Evolutionary conservation across 2,329 filamentous ascomycete species (phyloP).

Genomic region (Triangularia setosa): DNA sequence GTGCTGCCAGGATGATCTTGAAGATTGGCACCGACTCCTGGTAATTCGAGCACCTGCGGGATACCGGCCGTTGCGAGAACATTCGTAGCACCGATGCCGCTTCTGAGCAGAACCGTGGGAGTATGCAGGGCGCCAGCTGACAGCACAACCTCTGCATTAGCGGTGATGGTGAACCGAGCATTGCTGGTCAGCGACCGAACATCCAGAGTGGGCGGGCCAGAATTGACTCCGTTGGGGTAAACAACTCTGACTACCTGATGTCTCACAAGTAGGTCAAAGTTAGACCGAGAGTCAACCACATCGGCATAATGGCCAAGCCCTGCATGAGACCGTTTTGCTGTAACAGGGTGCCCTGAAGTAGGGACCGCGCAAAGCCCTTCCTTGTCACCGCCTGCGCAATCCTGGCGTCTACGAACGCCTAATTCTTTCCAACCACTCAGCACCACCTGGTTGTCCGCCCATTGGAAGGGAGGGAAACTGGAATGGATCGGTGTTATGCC

Average conservation of each 20-base stretch:
- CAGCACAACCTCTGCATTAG: slow-evolving; percentile 37
- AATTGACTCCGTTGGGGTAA: slow-evolving; percentile 13
- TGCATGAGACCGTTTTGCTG: slow-evolving; percentile 29
- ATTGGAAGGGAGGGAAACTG: slow-evolving; percentile 33
- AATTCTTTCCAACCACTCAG: slow-evolving; percentile 24
- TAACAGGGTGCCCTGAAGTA: slow-evolving; percentile 29
- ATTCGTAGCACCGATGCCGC: slow-evolving; percentile 36
- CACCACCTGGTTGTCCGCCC: slow-evolving; percentile 27
- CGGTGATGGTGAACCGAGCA: slow-evolving; percentile 16
- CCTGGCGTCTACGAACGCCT: slow-evolving; percentile 24
- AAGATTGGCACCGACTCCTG: slow-evolving; percentile 53
- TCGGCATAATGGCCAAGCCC: slow-evolving; percentile 31
- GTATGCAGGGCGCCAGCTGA: slow-evolving; percentile 40
- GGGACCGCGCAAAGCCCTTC: slow-evolving; percentile 32
- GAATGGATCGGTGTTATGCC: slow-evolving; percentile 31
- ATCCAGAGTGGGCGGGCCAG: slow-evolving; percentile 19
- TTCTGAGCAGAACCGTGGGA: slow-evolving; percentile 40
- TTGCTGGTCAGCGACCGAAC: slow-evolving; percentile 22
- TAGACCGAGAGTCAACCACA: slow-evolving; percentile 21
- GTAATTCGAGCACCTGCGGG: slow-evolving; percentile 49
- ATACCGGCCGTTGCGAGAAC: slow-evolving; percentile 42
- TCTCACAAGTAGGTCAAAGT: slow-evolving; percentile 26
- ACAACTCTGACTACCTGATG: slow-evolving; percentile 29
- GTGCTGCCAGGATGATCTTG: slow-evolving; percentile 33
- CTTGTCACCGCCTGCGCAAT: slow-evolving; percentile 31